Base-by-base conservation (phyloP, 176 grass and related monocot genomes). In the Bonia amplexicaulis region DNA sequence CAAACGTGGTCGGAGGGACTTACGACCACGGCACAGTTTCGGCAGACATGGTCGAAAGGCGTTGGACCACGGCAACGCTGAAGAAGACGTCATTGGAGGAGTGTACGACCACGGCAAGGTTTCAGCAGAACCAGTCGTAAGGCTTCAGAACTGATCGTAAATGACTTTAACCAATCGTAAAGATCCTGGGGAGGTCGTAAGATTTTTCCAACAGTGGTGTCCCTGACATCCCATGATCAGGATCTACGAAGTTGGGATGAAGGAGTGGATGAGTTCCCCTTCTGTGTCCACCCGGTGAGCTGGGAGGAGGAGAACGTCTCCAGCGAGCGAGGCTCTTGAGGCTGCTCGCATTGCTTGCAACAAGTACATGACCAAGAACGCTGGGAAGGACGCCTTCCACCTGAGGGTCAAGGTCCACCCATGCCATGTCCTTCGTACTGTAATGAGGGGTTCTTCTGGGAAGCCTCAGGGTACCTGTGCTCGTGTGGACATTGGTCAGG, bases 331-430 rank as follows among this genome's bases (percentile, higher is more conserved):
- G 54, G 78, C 87, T 74, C 81, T 89, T 74, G 87, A 89, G 65
- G 82, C 78, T 82, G 84, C 88, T 7, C 88, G 77, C 19, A 90
- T 90, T 58, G 82, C 88, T 42, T 90, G 82, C 88, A 90, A 90
- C 70, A 87, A 90, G 76, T 90, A 87, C 78, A 90, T 90, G 88
- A 87, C 84, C 39, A 90, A 81, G 37, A 62, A 60, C 52, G 70
- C 88, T 15, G 88, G 3, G 31, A 33, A 33, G 31, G 31, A 33
- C 31, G 3, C 31, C 31, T 33, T 3, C 31, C 31, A 3, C 31
- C 31, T 33, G 3, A 33, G 31, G 31, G 31, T 33, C 31, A 33
- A 33, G 31, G 2, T 33, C 31, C 31, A 33, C 31, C 31, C 31
- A 33, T 33, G 2, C 31, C 31, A 33, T 33, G 31, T 33, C 31